These are phyloP conservation scores for Poa annua DNA, from an alignment of 176 grass and related monocot species.

Conservation along the genomic window DNA sequence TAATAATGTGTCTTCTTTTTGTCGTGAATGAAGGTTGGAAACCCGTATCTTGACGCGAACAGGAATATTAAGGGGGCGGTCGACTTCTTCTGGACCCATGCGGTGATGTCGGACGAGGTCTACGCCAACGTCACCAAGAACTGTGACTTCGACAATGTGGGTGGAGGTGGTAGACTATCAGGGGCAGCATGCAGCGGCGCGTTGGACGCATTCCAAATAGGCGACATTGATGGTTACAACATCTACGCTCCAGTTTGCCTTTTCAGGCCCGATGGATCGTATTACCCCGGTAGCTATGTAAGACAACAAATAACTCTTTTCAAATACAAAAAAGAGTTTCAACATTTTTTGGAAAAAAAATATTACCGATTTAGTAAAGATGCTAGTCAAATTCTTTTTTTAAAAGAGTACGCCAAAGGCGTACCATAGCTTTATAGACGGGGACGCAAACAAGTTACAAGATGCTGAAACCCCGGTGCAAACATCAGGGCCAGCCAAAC, in stretches of 20 bases:
- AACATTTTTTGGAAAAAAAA: too few relatives aligned
- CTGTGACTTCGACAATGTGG: conserved; percentile 1
- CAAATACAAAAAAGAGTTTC: too few relatives aligned
- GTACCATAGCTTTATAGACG: too few relatives aligned
- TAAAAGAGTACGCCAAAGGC: too few relatives aligned
- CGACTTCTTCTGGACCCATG: conserved; percentile 52
- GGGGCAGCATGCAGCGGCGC: background rate
- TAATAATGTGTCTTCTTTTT: background rate
- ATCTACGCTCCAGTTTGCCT: conserved; percentile 55
- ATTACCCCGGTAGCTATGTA: conserved; percentile 39
- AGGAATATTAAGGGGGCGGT: background rate
- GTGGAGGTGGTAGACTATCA: background rate
- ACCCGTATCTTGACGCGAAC: conserved; percentile 27
- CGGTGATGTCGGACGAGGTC: conserved; percentile 45
- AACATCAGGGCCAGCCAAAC: too few relatives aligned
- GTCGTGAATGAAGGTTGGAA: conserved; percentile 43
- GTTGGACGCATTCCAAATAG: background rate
- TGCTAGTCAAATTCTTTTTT: too few relatives aligned
- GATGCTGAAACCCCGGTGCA: too few relatives aligned
- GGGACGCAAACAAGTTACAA: too few relatives aligned
- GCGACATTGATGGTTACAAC: conserved; percentile 30
- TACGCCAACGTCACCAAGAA: conserved; percentile 35
- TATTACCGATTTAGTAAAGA: too few relatives aligned
- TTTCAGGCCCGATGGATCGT: background rate
- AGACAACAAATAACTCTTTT: background rate